phyloP scores from a whole-genome alignment of 1,284 basidiomycete species.

The Pascua guehoae region DNA sequence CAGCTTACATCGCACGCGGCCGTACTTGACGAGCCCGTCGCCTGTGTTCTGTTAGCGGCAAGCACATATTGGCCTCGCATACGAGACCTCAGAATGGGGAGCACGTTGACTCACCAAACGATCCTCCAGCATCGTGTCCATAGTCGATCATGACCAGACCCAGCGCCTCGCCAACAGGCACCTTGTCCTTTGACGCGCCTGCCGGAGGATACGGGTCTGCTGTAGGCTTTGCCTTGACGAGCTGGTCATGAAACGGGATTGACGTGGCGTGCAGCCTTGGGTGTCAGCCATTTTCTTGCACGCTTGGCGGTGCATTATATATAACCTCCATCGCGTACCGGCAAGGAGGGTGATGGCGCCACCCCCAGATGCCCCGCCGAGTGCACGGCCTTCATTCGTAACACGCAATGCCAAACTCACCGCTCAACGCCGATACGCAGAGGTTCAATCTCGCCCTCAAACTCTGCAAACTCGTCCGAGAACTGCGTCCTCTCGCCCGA shows the following conservation, averaged over 20 bases:
- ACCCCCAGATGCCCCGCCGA: no score
- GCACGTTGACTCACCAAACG: conserved; percentile 51
- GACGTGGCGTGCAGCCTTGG: conserved; percentile 46
- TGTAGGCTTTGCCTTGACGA: conserved; percentile 43
- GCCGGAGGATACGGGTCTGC: conserved; percentile 44
- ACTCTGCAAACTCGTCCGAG: conserved; percentile 62
- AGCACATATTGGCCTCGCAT: neutral
- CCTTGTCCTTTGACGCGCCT: conserved; percentile 41
- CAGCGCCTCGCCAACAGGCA: conserved; percentile 66
- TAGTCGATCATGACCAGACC: conserved; percentile 81
- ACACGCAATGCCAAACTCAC: conserved; percentile 50
- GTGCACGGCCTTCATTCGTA: neutral
- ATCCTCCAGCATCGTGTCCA: conserved; percentile 72
- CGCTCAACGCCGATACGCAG: conserved; percentile 61
- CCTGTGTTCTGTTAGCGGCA: conserved; percentile 18
- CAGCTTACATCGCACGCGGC: conserved; percentile 73
- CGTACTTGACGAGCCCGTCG: conserved; percentile 65
- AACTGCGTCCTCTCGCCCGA: conserved; percentile 61
- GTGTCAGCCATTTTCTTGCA: neutral
- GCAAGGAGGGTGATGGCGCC: no score
- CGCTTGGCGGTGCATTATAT: no score
- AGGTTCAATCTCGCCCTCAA: conserved; percentile 67
- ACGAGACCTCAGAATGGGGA: neutral
- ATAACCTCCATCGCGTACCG: no score
- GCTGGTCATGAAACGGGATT: conserved; percentile 38